These are phyloP conservation scores for Lachancea meyersii DNA, from an alignment of 805 yeast species.

Conservation along the genomic window DNA sequence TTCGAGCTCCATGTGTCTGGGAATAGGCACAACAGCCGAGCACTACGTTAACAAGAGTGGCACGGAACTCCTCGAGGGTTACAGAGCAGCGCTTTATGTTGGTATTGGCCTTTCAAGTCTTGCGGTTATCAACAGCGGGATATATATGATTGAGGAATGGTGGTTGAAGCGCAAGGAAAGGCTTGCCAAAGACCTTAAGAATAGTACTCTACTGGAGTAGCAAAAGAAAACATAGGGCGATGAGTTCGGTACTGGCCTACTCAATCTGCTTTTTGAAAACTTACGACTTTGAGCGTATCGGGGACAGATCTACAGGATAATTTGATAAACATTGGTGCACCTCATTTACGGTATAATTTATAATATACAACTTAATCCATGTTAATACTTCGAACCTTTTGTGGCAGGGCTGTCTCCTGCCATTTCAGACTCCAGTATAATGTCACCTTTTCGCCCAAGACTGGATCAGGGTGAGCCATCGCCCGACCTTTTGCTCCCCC, in stretches of 20 bases:
- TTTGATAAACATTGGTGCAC: not conserved
- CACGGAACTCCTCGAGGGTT: slow-evolving; percentile 35
- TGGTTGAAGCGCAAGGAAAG: not conserved
- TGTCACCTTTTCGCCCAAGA: no score
- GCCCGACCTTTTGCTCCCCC: slow-evolving; percentile 48
- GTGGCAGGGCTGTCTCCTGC: no score
- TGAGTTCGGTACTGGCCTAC: no score
- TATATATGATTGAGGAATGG: slow-evolving; percentile 10
- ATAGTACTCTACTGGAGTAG: not conserved
- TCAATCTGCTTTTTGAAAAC: not conserved
- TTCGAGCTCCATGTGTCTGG: slow-evolving; percentile 63
- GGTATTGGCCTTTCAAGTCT: slow-evolving; percentile 51
- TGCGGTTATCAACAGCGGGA: slow-evolving; percentile 15
- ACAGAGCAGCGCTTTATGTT: slow-evolving; percentile 51
- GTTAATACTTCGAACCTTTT: not conserved
- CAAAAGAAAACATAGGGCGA: no score
- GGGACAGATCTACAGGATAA: not conserved
- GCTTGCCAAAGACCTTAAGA: not conserved
- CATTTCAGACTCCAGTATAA: no score
- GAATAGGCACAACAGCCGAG: slow-evolving; percentile 66
- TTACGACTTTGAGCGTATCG: not conserved
- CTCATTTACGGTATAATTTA: not conserved
- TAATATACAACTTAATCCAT: slow-evolving; percentile 2
- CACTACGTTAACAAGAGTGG: slow-evolving; percentile 32
- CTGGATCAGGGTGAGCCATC: slow-evolving; percentile 1